phyloP scores from a whole-genome alignment of 148 eudicot species.

The Limonium bicolor region DNA sequence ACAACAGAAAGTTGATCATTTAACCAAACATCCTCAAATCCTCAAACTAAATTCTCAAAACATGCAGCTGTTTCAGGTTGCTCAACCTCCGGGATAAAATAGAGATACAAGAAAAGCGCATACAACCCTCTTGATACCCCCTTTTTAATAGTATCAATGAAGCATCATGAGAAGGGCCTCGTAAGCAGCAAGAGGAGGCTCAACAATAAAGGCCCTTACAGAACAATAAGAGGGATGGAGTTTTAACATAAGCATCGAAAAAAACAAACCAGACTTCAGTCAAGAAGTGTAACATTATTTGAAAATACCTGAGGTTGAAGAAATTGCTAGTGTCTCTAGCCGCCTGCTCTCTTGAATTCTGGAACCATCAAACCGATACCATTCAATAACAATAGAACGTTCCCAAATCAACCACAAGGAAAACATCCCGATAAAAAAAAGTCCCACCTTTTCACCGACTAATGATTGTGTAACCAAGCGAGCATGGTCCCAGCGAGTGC shows the following conservation, averaged over 20 bases:
- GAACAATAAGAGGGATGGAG: background rate
- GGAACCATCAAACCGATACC: slow-evolving; percentile 1
- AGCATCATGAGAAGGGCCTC: too few relatives aligned
- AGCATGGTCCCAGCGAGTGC: slow-evolving; percentile 91
- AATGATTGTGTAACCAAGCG: slow-evolving; percentile 48
- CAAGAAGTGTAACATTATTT: background rate
- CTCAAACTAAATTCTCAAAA: too few relatives aligned
- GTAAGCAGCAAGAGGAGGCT: too few relatives aligned
- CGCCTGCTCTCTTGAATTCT: slow-evolving; percentile 70
- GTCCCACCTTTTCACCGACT: slow-evolving; percentile 53
- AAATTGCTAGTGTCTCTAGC: slow-evolving; percentile 70
- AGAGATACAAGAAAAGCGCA: too few relatives aligned
- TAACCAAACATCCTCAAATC: too few relatives aligned
- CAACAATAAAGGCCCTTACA: too few relatives aligned
- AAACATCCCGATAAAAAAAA: background rate
- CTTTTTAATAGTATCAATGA: too few relatives aligned
- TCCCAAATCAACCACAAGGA: background rate
- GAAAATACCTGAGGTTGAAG: slow-evolving; percentile 88
- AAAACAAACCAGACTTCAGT: background rate
- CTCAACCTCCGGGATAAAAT: too few relatives aligned
- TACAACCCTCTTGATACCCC: too few relatives aligned
- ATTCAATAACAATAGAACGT: background rate
- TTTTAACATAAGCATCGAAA: background rate
- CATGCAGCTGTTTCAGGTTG: too few relatives aligned
- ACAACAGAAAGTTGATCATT: too few relatives aligned